Conservation (phyloP, 2,329 filamentous ascomycete species). For the Curvularia sp. region DNA sequence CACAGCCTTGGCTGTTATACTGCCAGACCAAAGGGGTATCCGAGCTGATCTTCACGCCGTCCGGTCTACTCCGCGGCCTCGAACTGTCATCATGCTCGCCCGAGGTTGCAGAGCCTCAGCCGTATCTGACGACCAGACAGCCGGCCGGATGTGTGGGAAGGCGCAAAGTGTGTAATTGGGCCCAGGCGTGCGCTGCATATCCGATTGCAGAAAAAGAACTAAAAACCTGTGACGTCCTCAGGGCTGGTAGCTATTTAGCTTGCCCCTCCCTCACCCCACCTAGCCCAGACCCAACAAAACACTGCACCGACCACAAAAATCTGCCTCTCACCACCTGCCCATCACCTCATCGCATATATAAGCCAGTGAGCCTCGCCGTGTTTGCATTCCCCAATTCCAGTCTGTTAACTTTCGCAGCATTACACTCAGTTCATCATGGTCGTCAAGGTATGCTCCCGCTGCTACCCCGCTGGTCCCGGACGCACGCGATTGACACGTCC, state of each 20-base stretch:
- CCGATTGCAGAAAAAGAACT: conserved; percentile 41
- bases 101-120: conserved; percentile 32
- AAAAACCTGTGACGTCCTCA: conserved; percentile 39
- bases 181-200: conserved; percentile 38
- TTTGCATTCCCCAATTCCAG: conserved; percentile 12
- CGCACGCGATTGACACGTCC: conserved; percentile 34
- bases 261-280: conserved; percentile 42
- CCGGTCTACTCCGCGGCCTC: conserved; percentile 38
- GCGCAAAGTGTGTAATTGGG: conserved; percentile 38
- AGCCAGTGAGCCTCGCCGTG: conserved; percentile 28
- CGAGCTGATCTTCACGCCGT: conserved; percentile 17
- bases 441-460: conserved; percentile 52
- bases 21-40: conserved; percentile 17
- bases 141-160: conserved; percentile 46
- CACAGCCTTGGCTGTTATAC: conserved; percentile 20
- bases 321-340: conserved; percentile 27
- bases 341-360: conserved; percentile 31
- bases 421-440: conserved; percentile 51
- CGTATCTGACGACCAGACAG: conserved; percentile 26
- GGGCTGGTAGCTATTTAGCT: conserved; percentile 28
- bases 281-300: conserved; percentile 39
- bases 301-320: conserved; percentile 31
- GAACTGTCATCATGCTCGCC: conserved; percentile 30
- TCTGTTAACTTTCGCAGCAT: conserved; percentile 31
- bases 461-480: conserved; percentile 28